Percentiles rank a stretch among this genome's conserved stretches.
Conservation (phyloP, 495 filamentous ascomycete species). For the Clavariopsis aquatica region DNA sequence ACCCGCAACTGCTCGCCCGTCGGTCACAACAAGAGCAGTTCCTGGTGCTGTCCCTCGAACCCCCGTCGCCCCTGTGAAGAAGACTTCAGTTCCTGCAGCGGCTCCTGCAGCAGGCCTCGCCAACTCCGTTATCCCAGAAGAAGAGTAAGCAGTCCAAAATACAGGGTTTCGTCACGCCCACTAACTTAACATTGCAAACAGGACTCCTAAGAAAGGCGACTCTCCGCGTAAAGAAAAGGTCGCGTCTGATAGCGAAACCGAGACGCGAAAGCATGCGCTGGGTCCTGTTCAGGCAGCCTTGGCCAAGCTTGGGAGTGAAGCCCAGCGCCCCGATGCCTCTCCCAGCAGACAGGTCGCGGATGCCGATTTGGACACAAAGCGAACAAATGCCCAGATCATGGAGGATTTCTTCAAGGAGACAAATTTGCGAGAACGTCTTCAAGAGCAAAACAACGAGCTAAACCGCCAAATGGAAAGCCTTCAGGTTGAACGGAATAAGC, state of each 20-base stretch:
- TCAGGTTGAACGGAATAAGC: slow-evolving; percentile 21
- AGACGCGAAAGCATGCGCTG: slow-evolving; percentile 15
- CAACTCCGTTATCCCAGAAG: slow-evolving; percentile 8
- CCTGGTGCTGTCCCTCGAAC: slow-evolving; percentile 14
- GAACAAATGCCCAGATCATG: slow-evolving; percentile 31
- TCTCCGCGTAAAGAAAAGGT: slow-evolving; percentile 22
- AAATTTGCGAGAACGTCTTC: slow-evolving; percentile 25
- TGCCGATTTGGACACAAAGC: slow-evolving; percentile 20
- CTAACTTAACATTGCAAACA: slow-evolving; percentile 13
- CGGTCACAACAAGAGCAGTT: slow-evolving; percentile 18
- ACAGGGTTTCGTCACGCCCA: not conserved
- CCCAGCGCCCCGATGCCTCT: slow-evolving; percentile 24
- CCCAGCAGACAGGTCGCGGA: slow-evolving; percentile 29
- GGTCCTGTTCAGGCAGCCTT: slow-evolving; percentile 21
- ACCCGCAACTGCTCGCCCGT: slow-evolving; percentile 26
- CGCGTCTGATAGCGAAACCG: slow-evolving; percentile 33
- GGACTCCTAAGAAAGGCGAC: slow-evolving; percentile 8
- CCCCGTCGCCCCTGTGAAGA: slow-evolving; percentile 26
- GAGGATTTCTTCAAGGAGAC: slow-evolving; percentile 40
- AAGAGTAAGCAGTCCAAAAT: slow-evolving; percentile 23
- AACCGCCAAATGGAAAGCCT: slow-evolving; percentile 28
- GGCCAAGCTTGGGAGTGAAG: slow-evolving; percentile 16
- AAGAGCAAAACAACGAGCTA: slow-evolving; percentile 27
- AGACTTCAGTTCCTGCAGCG: slow-evolving; percentile 21
- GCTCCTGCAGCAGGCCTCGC: slow-evolving; percentile 3